Conservation (phyloP, 495 filamentous ascomycete genomes). For the Aspergillus nanangensis region DNA sequence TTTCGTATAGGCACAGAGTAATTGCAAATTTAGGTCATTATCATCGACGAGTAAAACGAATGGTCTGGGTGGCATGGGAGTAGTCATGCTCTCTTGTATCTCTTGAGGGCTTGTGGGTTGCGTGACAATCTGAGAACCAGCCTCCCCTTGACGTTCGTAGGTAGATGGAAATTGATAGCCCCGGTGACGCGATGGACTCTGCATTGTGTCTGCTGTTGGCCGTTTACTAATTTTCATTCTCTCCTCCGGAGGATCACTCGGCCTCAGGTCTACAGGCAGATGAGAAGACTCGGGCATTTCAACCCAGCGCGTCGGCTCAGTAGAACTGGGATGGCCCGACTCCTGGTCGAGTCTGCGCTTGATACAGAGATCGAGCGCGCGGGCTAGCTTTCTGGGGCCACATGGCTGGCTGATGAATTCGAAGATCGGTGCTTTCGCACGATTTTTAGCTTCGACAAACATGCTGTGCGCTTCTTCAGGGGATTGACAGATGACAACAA, state of each 20-base stretch:
- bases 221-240: constrained; percentile 20
- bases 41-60: constrained; percentile 33
- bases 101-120: too few species aligned
- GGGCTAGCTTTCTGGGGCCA: constrained; percentile 24
- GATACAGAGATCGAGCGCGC: constrained; percentile 20
- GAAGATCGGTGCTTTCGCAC: constrained; percentile 5
- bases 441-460: constrained; percentile 16
- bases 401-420: constrained; percentile 32
- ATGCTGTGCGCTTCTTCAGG: constrained; percentile 25
- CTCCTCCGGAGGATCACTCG: constrained; percentile 10
- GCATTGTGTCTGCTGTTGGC: constrained; percentile 16
- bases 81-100: too few species aligned
- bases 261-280: constrained; percentile 12
- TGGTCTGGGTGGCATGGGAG: too few species aligned
- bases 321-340: neutral
- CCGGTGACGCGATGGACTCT: neutral
- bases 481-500: constrained; percentile 26
- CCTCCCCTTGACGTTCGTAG: too few species aligned
- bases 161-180: neutral
- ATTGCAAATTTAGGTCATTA: constrained; percentile 32
- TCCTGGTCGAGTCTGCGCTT: constrained; percentile 11
- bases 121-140: too few species aligned
- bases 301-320: constrained; percentile 21
- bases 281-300: constrained; percentile 20
- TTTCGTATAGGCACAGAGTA: constrained; percentile 32